Evolutionary conservation across 495 filamentous ascomycete genomes (phyloP).

Genomic region (Penicillium crystallinum): DNA sequence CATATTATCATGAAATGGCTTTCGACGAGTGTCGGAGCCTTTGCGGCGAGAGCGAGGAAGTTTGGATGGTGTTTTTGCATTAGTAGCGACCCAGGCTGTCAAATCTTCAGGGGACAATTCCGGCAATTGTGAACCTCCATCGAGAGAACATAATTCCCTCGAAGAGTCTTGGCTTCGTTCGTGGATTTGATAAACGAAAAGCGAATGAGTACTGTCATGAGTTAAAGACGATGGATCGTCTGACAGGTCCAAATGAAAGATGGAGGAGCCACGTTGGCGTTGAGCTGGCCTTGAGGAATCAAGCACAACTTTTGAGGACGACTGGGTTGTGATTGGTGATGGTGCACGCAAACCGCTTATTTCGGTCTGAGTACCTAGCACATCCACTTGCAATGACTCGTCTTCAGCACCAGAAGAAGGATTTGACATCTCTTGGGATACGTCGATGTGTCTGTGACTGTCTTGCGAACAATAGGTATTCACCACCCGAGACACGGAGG

Average conservation of each 20-base stretch:
- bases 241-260: conserved; percentile 4
- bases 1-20: conserved; percentile 3
- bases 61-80: conserved; percentile 18
- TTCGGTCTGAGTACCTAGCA: conserved; percentile 23
- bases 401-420: conserved; percentile 1
- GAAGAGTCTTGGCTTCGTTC: conserved; percentile 3
- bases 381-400: conserved; percentile 10
- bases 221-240: conserved; percentile 14
- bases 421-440: conserved; percentile 16
- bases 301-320: conserved; percentile 15
- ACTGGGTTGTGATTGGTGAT: conserved; percentile 14
- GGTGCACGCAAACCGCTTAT: conserved; percentile 11
- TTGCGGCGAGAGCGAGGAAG: neutral
- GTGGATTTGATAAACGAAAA: conserved; percentile 10
- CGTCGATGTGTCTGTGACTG: conserved; percentile 16
- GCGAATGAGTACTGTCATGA: conserved; percentile 16
- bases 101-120: conserved; percentile 14
- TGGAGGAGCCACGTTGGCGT: conserved; percentile 10
- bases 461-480: conserved; percentile 27
- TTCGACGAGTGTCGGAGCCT: neutral
- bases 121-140: neutral
- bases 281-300: conserved; percentile 25
- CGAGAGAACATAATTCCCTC: neutral
- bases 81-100: conserved; percentile 5
- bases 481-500: conserved; percentile 35